Conservation (phyloP, 164 flowering plant genomes). For the Umbilicus rupestris region DNA sequence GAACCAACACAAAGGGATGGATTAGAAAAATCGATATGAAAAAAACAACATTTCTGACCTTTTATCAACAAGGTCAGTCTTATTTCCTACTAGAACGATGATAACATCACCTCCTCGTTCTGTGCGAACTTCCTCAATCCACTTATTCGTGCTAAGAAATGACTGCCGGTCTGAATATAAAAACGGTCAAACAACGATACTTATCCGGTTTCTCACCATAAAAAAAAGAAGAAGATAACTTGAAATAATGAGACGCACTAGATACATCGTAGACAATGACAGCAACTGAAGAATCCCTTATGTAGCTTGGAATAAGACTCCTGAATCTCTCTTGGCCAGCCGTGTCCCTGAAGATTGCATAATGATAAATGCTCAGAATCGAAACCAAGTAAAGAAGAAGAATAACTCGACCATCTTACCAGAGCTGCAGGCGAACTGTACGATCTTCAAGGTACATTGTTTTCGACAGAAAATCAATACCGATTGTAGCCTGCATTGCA, state of each 20-base stretch:
- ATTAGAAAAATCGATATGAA: neutral
- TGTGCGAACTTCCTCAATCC: constrained; percentile 90
- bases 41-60: constrained; percentile 27
- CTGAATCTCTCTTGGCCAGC: constrained; percentile 93
- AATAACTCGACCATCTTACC: constrained; percentile 15
- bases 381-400: neutral
- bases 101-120: constrained; percentile 88
- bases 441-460: constrained; percentile 44
- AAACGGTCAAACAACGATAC: neutral
- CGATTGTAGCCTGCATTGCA: constrained; percentile 33
- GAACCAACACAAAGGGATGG: no score
- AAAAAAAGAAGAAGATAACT: no score
- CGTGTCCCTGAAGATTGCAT: constrained; percentile 58
- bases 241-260: constrained; percentile 69
- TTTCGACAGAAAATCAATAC: constrained; percentile 37
- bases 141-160: constrained; percentile 66
- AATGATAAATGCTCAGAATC: neutral
- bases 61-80: constrained; percentile 92
- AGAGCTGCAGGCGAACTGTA: constrained; percentile 37
- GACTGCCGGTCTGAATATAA: constrained; percentile 52
- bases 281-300: constrained; percentile 90
- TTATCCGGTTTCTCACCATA: neutral
- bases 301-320: constrained; percentile 91
- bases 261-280: constrained; percentile 83
- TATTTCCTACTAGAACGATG: constrained; percentile 85